phyloP scores from a whole-genome alignment of 2,329 filamentous ascomycete genomes.

The Ilyonectria sp. region DNA sequence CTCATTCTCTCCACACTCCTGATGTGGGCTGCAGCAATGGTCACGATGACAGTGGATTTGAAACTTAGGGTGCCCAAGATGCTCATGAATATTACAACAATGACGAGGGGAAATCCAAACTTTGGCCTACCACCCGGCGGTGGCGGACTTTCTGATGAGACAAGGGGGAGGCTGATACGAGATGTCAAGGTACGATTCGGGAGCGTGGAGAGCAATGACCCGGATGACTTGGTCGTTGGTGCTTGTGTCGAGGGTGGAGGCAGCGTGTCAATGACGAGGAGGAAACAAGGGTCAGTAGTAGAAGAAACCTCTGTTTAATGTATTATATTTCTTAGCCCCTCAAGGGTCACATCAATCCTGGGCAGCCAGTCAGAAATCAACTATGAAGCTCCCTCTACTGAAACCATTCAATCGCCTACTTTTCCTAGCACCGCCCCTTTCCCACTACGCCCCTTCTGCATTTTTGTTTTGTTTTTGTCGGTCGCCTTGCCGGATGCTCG shows the following conservation, averaged over 20 bases:
- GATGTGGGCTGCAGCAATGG: slow-evolving; percentile 8
- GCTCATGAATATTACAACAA: slow-evolving; percentile 24
- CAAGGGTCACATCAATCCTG: background rate
- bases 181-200: slow-evolving; percentile 8
- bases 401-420: no score
- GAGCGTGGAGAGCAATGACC: slow-evolving; percentile 7
- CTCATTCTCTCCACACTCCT: slow-evolving; percentile 12
- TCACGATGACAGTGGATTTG: slow-evolving; percentile 23
- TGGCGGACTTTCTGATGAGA: slow-evolving; percentile 14
- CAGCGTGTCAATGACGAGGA: background rate
- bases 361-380: no score
- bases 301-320: background rate
- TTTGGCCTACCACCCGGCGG: slow-evolving; percentile 7
- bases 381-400: no score
- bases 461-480: no score
- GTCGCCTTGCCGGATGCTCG: no score
- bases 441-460: no score
- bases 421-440: no score
- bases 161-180: slow-evolving; percentile 4
- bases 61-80: slow-evolving; percentile 21
- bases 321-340: background rate
- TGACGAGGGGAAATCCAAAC: slow-evolving; percentile 19
- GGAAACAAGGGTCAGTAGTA: background rate
- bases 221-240: background rate
- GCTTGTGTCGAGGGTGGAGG: slow-evolving; percentile 12